phyloP scores from a whole-genome alignment of 208 protist genomes.

The Trypanosoma brucei region DNA sequence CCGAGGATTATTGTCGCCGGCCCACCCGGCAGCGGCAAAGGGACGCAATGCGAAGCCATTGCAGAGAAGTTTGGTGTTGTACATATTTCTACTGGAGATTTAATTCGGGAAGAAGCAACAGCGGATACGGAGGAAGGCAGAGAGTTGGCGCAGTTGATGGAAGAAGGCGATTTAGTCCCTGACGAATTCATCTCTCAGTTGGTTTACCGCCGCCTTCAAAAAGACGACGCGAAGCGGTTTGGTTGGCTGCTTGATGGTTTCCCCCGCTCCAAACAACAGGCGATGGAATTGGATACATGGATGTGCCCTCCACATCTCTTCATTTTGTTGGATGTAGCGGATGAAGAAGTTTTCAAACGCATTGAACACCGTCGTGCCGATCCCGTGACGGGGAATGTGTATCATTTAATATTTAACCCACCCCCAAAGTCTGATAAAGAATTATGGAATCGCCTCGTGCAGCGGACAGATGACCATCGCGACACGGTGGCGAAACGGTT shows the following conservation, averaged over 20 bases:
- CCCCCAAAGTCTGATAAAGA: constrained; percentile 64
- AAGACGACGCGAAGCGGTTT: constrained; percentile 62
- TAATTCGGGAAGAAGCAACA: constrained; percentile 69
- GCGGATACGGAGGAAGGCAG: constrained; percentile 53
- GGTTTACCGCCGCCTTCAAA: constrained; percentile 55
- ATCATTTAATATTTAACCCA: constrained; percentile 87
- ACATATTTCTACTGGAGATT: constrained; percentile 82
- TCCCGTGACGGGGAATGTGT: constrained; percentile 74
- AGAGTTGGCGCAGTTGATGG: constrained; percentile 58
- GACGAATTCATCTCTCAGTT: constrained; percentile 68
- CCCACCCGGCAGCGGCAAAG: constrained; percentile 76
- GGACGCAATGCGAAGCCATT: constrained; percentile 71
- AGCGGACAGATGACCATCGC: constrained; percentile 78
- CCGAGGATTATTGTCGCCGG: constrained; percentile 78
- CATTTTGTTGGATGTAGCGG: constrained; percentile 67
- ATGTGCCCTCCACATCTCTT: constrained; percentile 66
- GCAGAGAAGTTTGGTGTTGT: constrained; percentile 39
- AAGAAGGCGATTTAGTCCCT: constrained; percentile 64
- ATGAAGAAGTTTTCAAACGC: constrained; percentile 73
- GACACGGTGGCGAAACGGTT: constrained; percentile 69
- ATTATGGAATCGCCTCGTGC: constrained; percentile 75
- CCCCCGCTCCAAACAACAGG: constrained; percentile 81
- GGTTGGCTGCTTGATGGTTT: constrained; percentile 92
- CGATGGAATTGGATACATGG: constrained; percentile 52
- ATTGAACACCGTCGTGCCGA: constrained; percentile 83